Conservation (phyloP, 768 basidiomycete genomes). For the Tremella yokohamensis region DNA sequence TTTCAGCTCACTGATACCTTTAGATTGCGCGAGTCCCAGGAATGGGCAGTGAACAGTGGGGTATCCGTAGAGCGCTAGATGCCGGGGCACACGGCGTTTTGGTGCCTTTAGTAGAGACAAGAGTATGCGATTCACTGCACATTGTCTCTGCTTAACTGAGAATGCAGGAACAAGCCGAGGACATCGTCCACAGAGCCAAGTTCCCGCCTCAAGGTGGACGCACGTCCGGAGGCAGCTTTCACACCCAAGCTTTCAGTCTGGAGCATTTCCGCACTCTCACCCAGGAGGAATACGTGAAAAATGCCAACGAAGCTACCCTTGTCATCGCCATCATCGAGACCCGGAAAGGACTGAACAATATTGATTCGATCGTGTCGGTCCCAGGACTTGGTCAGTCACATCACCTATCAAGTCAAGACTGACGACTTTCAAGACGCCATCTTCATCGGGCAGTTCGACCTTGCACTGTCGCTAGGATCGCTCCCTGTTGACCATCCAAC, state of each 20-base stretch:
- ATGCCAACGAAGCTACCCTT: constrained; percentile 15
- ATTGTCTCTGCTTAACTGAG: not conserved
- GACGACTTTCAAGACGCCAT: constrained; percentile 10
- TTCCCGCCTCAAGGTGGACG: constrained; percentile 14
- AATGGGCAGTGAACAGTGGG: constrained; percentile 14
- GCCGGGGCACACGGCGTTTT: constrained; percentile 9
- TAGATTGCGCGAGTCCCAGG: constrained; percentile 9
- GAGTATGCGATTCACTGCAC: not conserved
- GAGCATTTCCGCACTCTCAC: constrained; percentile 12
- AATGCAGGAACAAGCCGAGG: constrained; percentile 9
- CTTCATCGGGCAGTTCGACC: constrained; percentile 16
- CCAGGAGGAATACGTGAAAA: constrained; percentile 12
- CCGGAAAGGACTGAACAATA: constrained; percentile 12
- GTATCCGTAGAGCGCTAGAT: constrained; percentile 7
- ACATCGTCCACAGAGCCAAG: constrained; percentile 14
- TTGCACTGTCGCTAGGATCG: constrained; percentile 12
- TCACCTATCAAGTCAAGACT: not conserved
- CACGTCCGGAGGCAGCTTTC: constrained; percentile 12
- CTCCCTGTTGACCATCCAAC: constrained; percentile 4
- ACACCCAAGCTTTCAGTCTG: constrained; percentile 14
- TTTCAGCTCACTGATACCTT: not conserved
- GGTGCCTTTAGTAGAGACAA: constrained; percentile 6
- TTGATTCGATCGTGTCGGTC: constrained; percentile 14
- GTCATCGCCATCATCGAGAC: constrained; percentile 19
- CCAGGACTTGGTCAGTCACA: constrained; percentile 11